These are phyloP conservation scores for Boletellus ananas DNA, from an alignment of 768 basidiomycete genomes.

Conservation along the genomic window DNA sequence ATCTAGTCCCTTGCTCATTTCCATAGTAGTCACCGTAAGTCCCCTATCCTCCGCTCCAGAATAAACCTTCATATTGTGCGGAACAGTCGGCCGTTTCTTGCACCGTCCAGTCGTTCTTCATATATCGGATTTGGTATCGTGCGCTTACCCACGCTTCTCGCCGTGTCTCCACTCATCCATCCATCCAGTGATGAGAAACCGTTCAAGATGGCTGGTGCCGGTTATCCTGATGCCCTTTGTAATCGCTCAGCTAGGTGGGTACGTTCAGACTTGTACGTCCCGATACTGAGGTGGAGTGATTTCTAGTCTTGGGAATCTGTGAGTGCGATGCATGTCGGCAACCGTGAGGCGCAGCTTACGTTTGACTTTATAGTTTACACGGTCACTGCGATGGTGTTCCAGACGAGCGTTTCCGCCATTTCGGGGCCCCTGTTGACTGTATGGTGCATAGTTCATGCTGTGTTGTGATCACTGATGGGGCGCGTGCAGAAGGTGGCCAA, in stretches of 20 bases:
- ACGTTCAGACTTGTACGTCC: not conserved
- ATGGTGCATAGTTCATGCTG: not conserved
- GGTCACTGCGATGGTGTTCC: conserved; percentile 7
- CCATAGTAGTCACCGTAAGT: conserved; percentile 22
- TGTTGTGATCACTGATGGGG: conserved; percentile 2
- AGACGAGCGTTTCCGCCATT: conserved; percentile 15
- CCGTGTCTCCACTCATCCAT: not conserved
- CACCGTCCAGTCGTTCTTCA: conserved; percentile 25
- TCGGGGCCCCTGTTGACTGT: conserved; percentile 19
- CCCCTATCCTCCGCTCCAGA: not conserved
- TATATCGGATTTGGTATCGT: conserved; percentile 24
- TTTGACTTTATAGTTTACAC: conserved; percentile 13
- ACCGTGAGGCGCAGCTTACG: conserved; percentile 1
- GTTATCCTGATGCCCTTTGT: conserved; percentile 17
- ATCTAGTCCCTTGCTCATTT: conserved; percentile 18
- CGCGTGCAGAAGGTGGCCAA: conserved; percentile 12
- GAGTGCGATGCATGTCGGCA: not conserved
- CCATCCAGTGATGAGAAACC: conserved; percentile 10
- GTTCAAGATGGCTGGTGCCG: conserved; percentile 19
- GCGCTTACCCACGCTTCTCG: conserved; percentile 5
- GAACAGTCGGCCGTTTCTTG: conserved; percentile 18
- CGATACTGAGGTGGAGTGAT: conserved; percentile 1
- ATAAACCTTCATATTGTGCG: conserved; percentile 11
- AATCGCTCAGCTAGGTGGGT: conserved; percentile 15
- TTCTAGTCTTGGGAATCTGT: conserved; percentile 16